Evolutionary conservation across 352 stramenopile species (phyloP).

Genomic region (Phytophthora europaea): DNA sequence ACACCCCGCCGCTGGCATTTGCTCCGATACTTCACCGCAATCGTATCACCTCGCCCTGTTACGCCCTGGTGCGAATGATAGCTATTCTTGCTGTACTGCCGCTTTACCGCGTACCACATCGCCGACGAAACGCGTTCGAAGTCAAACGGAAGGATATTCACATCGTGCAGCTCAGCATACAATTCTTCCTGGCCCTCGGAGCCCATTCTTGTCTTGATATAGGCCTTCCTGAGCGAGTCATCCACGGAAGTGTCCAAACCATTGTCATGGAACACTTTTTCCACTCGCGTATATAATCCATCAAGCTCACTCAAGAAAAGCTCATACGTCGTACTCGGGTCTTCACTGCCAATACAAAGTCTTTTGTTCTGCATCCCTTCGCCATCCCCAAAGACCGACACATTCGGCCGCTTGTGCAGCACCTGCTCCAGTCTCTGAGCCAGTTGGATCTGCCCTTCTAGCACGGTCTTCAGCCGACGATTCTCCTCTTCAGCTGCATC

Average conservation of each 20-base stretch:
- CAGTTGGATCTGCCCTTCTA: slow-evolving; percentile 62
- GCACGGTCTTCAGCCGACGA: slow-evolving; percentile 42
- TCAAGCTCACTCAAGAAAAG: slow-evolving; percentile 54
- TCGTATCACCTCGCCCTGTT: slow-evolving; percentile 42
- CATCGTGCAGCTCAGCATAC: slow-evolving; percentile 51
- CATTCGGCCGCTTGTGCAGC: slow-evolving; percentile 58
- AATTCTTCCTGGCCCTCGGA: slow-evolving; percentile 37
- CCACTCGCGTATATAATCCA: slow-evolving; percentile 45
- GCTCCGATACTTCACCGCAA: slow-evolving; percentile 53
- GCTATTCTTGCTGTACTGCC: slow-evolving; percentile 46
- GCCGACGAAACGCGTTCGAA: slow-evolving; percentile 39
- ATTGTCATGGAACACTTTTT: slow-evolving; percentile 57
- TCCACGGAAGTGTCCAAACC: slow-evolving; percentile 51
- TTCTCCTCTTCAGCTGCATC: slow-evolving; percentile 56
- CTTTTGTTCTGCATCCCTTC: slow-evolving; percentile 24
- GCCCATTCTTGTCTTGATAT: slow-evolving; percentile 37
- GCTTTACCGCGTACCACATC: slow-evolving; percentile 49
- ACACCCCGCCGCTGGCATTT: slow-evolving; percentile 35
- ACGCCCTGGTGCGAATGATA: slow-evolving; percentile 41
- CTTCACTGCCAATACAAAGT: slow-evolving; percentile 29
- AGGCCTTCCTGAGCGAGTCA: slow-evolving; percentile 54
- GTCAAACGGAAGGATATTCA: slow-evolving; percentile 56
- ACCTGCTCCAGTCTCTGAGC: slow-evolving; percentile 60
- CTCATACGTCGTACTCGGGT: slow-evolving; percentile 41
- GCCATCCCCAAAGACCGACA: slow-evolving; percentile 40